Conservation (phyloP, 2,329 filamentous ascomycete genomes). For the Pseudogymnoascus sp. region DNA sequence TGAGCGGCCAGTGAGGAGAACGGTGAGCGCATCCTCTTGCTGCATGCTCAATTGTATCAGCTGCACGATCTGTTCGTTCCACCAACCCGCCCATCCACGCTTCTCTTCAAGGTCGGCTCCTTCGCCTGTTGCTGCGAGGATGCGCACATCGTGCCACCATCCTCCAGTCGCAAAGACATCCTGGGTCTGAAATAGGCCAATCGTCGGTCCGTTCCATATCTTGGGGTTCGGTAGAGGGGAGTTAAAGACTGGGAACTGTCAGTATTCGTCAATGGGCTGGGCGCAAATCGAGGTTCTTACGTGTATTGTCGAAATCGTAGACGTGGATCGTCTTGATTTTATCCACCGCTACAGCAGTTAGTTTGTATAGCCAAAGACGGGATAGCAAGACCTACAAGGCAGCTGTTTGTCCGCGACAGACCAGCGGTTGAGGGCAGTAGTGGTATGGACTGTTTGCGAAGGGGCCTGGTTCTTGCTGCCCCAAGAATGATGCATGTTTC, state of each 20-base stretch:
- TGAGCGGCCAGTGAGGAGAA: slow-evolving; percentile 80
- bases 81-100: slow-evolving; percentile 85
- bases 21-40: slow-evolving; percentile 75
- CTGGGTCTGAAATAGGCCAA: slow-evolving; percentile 68
- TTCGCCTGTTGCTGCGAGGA: slow-evolving; percentile 78
- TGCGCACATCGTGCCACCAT: slow-evolving; percentile 93
- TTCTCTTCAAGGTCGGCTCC: slow-evolving; percentile 76
- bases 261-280: slow-evolving; percentile 11
- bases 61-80: slow-evolving; percentile 85
- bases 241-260: slow-evolving; percentile 61
- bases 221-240: slow-evolving; percentile 84
- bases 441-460: slow-evolving; percentile 39
- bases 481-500: slow-evolving; percentile 10
- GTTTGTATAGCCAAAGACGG: slow-evolving; percentile 15
- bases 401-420: slow-evolving; percentile 68
- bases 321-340: slow-evolving; percentile 77
- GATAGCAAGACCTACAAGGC: slow-evolving; percentile 45
- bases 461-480: slow-evolving; percentile 12
- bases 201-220: slow-evolving; percentile 73
- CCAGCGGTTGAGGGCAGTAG: slow-evolving; percentile 77
- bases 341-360: slow-evolving; percentile 43
- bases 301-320: slow-evolving; percentile 97
- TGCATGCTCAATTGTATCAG: slow-evolving; percentile 74
- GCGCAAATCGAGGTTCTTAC: slow-evolving; percentile 42
- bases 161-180: slow-evolving; percentile 76